phyloP scores from a whole-genome alignment of 169 alveolate species.

The Perkinsus marinus region DNA sequence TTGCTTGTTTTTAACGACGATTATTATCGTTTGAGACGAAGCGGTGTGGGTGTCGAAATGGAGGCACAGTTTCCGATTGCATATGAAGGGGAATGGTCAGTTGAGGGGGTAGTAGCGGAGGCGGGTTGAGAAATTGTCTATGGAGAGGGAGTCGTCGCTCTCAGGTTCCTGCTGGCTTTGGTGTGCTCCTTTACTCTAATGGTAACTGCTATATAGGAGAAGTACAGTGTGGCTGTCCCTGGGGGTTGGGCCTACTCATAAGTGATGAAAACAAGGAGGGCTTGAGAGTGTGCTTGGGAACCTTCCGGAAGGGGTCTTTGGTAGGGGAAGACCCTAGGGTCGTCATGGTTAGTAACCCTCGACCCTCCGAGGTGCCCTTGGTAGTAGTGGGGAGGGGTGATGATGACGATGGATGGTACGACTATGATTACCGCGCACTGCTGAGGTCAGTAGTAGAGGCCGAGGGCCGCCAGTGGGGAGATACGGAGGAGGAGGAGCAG shows the following conservation, averaged over 20 bases:
- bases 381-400: neutral
- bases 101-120: neutral
- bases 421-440: neutral
- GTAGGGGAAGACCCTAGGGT: neutral
- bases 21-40: neutral
- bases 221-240: neutral
- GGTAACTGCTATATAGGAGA: neutral
- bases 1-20: neutral
- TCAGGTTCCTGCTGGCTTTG: neutral
- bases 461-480: neutral
- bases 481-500: neutral
- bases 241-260: neutral
- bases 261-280: neutral
- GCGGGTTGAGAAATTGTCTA: neutral
- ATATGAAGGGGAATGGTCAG: neutral
- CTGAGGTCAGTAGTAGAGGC: neutral
- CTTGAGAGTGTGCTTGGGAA: neutral
- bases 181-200: neutral
- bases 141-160: neutral
- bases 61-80: neutral
- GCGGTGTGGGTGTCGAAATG: neutral
- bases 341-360: neutral
- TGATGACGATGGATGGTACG: neutral
- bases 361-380: neutral
- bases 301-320: neutral